A percentile compares a stretch with the other conserved stretches of the same genome.
Evolutionary conservation across 257 asterid species (phyloP).

Genomic region (Solanum chiquidenum): DNA sequence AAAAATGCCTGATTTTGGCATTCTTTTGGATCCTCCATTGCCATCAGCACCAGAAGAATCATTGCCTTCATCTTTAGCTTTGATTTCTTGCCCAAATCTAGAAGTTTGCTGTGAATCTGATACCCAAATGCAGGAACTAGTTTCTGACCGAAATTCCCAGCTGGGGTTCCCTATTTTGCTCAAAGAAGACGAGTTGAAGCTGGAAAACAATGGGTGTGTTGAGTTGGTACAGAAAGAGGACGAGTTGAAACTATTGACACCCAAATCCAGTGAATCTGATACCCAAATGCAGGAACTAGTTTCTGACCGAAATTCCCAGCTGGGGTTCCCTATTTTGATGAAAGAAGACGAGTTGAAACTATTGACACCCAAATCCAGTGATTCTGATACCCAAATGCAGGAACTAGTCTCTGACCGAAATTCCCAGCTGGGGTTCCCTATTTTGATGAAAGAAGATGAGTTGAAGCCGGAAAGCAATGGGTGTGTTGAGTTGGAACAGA

Average conservation of each 20-base stretch:
- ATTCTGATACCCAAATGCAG: background rate
- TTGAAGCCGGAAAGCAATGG: background rate
- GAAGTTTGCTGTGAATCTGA: background rate
- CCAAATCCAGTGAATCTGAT: no score
- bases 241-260: background rate
- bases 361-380: background rate
- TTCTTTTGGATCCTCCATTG: conserved; percentile 10
- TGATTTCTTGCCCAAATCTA: background rate
- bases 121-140: background rate
- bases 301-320: background rate
- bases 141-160: background rate
- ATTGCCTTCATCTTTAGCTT: background rate
- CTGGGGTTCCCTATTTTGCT: background rate
- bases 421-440: background rate
- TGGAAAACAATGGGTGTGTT: background rate
- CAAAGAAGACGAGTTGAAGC: background rate
- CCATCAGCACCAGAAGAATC: conserved; percentile 2
- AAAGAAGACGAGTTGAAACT: background rate
- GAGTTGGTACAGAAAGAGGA: background rate
- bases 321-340: background rate
- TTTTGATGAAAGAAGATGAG: background rate
- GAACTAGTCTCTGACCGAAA: background rate
- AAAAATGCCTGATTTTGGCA: conserved; percentile 40
- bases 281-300: no score
- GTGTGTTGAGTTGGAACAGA: background rate